Base-by-base conservation (phyloP, 345 rosid species). In the Bruguiera gymnorhiza region DNA sequence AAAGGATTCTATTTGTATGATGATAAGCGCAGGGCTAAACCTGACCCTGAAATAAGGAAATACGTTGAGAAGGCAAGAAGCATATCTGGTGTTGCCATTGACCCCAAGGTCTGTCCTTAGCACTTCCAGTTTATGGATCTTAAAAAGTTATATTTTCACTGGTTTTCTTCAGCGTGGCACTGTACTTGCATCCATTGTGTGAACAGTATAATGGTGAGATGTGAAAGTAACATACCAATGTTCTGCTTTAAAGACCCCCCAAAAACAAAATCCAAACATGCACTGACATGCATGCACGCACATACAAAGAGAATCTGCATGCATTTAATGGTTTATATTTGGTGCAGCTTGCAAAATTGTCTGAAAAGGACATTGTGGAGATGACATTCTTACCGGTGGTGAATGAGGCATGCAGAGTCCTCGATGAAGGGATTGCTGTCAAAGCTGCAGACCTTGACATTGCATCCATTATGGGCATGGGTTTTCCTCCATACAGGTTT, bases 391-490 rank as follows among this genome's bases (percentile, higher is more conserved):
- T 95, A 71, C 98, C 99, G 0, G 97, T 95, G 62, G 96, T 95
- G 62, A 95, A 95, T 39, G 99, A 95, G 79, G 94, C 99, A 56
- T 95, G 99, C 69, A 85, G 94, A 60, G 91, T 95, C 55, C 85
- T 88, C 36, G 92, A 91, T 0, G 99, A 95, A 82, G 97, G 99
- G 16, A 90, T 95, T 70, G 96, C 88, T 60, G 96, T 90, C 58
- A 92, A 95, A 83, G 97, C 96, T 67, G 86, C 96, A 6, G 98
- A 95, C 80, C 90, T 92, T 52, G 99, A 95, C 86, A 81, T 95
- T 71, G 87, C 97, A 48, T 81, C 86, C 56, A 81, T 95, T 63
- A 79, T 95, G 85, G 99, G 99, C 82, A 92, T 89, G 99, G 98
- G 99, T 26, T 92, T 95, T 69, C 99, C 99, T 68, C 85, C 91